These are phyloP conservation scores for Calycina marina DNA, from an alignment of 2,329 filamentous ascomycete species.

Conservation along the genomic window DNA sequence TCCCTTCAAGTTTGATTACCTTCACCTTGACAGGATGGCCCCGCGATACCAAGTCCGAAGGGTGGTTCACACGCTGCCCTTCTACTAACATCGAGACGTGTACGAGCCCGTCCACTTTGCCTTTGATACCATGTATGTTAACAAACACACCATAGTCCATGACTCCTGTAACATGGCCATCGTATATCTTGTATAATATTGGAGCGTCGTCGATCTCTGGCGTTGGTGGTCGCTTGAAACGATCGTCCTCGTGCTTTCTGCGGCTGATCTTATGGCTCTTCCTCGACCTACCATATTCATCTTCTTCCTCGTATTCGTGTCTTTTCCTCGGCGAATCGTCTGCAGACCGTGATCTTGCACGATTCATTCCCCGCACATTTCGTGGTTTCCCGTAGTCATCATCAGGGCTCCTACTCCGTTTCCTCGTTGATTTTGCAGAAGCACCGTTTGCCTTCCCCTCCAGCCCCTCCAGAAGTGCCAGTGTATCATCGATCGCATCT, in stretches of 20 bases:
- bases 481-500: conserved; percentile 79
- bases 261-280: conserved; percentile 28
- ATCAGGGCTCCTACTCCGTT: conserved; percentile 37
- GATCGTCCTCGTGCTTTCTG: conserved; percentile 34
- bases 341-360: conserved; percentile 38
- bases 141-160: conserved; percentile 97
- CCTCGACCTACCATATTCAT: conserved; percentile 40
- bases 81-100: conserved; percentile 83
- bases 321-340: conserved; percentile 25
- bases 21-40: conserved; percentile 88
- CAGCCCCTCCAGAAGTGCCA: conserved; percentile 78
- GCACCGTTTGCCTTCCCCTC: conserved; percentile 44
- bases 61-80: conserved; percentile 78
- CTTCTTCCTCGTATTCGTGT: conserved; percentile 36
- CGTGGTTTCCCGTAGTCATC: conserved; percentile 24
- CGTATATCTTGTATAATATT: conserved; percentile 73
- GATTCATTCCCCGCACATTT: conserved; percentile 26
- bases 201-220: conserved; percentile 71
- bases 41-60: conserved; percentile 68
- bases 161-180: conserved; percentile 77
- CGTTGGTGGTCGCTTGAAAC: conserved; percentile 50
- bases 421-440: conserved; percentile 27
- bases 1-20: conserved; percentile 71
- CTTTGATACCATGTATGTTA: conserved; percentile 72
- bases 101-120: conserved; percentile 83